Evolutionary conservation across 768 basidiomycete species (phyloP), one percentile per base, ranked within the genome.

Genomic region (Mycena crocata): DNA sequence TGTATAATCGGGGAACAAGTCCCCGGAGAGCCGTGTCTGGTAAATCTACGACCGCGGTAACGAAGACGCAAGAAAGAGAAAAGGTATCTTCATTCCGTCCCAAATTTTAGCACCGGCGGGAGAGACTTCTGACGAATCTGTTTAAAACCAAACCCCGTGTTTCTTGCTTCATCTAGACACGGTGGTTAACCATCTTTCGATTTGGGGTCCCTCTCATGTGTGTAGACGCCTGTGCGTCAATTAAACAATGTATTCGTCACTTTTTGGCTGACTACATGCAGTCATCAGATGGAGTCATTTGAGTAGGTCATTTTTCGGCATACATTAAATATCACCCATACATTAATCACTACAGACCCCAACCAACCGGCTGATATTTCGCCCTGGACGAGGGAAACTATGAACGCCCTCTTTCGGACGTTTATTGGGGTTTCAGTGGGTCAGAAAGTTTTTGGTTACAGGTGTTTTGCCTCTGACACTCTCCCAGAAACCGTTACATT

Each of bases 231-330:
- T 93, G 93, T 94, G 74, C 57, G 91, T 82, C 31, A 31, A 67
- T 62, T 58, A 39, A 35, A 56, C 32, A 67, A 46, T 31, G 5
- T 26, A 44, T 64, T 66, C 60, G 49, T 58, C 52, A 17, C 19
- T 42, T 37, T 17, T 13, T 52, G 21, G 35, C 61, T 62, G 37
- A 44, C 61, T 50, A 2, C 21, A 37, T 34, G 10, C 66, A 94
- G 93, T 93, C 75, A 93, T 94, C 57, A 82, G 93, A 69, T 94
- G 92, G 91, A 88, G 89, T 35, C 86, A 92, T 68, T 80, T 92
- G 2, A 85, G 90, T 91, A 71, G 5, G 83, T 71, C n/a, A 54
- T 10, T 4, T 62, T 69, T 58, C n/a, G n/a, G 26, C 34, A n/a
- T 21, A 39, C 31, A 26, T 32, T 12, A 34, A n/a, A n/a, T n/a